Evolutionary conservation across 345 rosid genomes (phyloP).

Genomic region (Hibiscus mutabilis): DNA sequence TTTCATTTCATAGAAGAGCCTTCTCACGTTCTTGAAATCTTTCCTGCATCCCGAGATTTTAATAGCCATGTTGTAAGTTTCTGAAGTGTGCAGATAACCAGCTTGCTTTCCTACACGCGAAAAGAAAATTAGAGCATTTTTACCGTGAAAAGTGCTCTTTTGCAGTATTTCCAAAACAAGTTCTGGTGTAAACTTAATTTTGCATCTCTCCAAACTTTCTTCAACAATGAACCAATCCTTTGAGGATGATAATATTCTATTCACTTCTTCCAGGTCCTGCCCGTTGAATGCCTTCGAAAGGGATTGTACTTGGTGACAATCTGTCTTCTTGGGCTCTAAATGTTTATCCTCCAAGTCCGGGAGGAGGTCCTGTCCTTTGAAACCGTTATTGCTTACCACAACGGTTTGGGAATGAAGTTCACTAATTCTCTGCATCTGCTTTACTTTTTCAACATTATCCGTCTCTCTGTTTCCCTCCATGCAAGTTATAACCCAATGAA

Average conservation of each 20-base stretch:
- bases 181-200: conserved; percentile 53
- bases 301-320: conserved; percentile 14
- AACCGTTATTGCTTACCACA: conserved; percentile 10
- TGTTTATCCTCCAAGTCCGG: conserved; percentile 16
- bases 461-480: conserved; percentile 56
- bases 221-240: conserved; percentile 31
- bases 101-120: conserved; percentile 61
- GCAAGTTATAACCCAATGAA: conserved; percentile 45
- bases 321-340: conserved; percentile 2
- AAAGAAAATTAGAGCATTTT: conserved; percentile 50
- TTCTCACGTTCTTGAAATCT: conserved; percentile 78
- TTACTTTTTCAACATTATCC: conserved; percentile 41
- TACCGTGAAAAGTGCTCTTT: conserved; percentile 44
- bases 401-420: conserved; percentile 16
- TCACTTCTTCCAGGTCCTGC: conserved; percentile 41
- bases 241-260: conserved; percentile 27
- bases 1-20: conserved; percentile 69
- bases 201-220: conserved; percentile 49
- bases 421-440: conserved; percentile 36
- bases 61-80: conserved; percentile 82
- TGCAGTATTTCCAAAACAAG: conserved; percentile 39
- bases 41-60: conserved; percentile 70
- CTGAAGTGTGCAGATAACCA: conserved; percentile 57
- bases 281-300: conserved; percentile 24
- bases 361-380: conserved; percentile 5